phyloP scores from a whole-genome alignment of 441 rosid genomes.

The Brassica balearica region DNA sequence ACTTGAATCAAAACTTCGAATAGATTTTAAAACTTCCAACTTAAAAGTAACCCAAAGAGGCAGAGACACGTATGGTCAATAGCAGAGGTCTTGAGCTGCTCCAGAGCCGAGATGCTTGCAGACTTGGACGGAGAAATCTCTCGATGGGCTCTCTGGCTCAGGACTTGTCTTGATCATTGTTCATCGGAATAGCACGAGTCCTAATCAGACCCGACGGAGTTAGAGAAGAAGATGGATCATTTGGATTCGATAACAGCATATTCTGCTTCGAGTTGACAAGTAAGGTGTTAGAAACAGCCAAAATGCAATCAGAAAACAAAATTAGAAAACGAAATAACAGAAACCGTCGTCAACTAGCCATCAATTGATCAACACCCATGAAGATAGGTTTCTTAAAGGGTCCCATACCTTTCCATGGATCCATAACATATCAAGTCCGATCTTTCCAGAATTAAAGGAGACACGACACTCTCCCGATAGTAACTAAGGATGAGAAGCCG shows the following conservation, averaged over 20 bases:
- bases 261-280: slow-evolving; percentile 51
- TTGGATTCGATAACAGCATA: slow-evolving; percentile 27
- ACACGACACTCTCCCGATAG: no score
- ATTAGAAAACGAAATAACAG: no score
- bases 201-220: slow-evolving; percentile 18
- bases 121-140: slow-evolving; percentile 55
- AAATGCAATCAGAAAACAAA: no score
- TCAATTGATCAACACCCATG: no score
- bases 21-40: neutral
- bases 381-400: no score
- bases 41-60: neutral
- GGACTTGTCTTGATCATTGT: slow-evolving; percentile 27
- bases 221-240: slow-evolving; percentile 43
- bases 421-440: no score
- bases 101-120: slow-evolving; percentile 74
- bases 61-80: slow-evolving; percentile 60
- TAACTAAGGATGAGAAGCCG: no score
- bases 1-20: neutral
- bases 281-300: slow-evolving; percentile 60
- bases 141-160: slow-evolving; percentile 53
- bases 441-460: no score
- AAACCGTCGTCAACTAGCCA: no score
- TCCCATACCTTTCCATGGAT: no score
- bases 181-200: slow-evolving; percentile 32
- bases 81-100: slow-evolving; percentile 87